Base-by-base conservation (phyloP, 805 yeast species). In the Suhomyces emberorum region DNA sequence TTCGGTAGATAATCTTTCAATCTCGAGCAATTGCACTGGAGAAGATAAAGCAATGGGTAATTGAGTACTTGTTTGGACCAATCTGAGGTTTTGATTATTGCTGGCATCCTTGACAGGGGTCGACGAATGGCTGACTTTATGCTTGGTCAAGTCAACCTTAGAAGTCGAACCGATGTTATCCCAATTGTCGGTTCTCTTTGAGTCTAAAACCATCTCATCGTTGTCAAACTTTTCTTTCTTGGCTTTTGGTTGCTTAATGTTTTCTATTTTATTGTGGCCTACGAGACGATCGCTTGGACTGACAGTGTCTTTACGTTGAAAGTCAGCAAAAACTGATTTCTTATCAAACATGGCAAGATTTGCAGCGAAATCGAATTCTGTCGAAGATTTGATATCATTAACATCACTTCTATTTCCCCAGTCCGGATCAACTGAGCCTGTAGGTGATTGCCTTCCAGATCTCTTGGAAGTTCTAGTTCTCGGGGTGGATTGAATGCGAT, bases 331-430 rank as follows among this genome's bases (percentile, higher is more conserved):
- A 3, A 88, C 91, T 4, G 80, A 70, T 40, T 71, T 66, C 57
- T 89, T 89, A 57, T 89, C 93, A 52, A 89, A 89, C 68, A 80
- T 78, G 16, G 81, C 81, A 44, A 89, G 69, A 53, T 84, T 86
- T 10, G 86, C 81, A 37, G 78, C 86, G 59, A 89, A 89, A 57
- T 89, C 96, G 60, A 89, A 89, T 44, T 88, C 96, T 15, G 67
- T 72, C 37, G 70, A 55, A 18, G 21, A 11, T 46, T 76, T 69
- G 55, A 76, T 71, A 41, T 66, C 61, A 30, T 38, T 61, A 46
- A 77, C 70, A 39, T 72, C 76, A 10, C 46, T 42, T 28, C 69
- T 77, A 14, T 33, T 40, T 35, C 67, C 71, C 79, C 80, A 77
- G 31, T 67, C 74, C 3, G 66, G 64, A 9, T 63, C 60, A 14